Conservation (phyloP, 2,329 filamentous ascomycete species). For the Podosphaera leucotricha region DNA sequence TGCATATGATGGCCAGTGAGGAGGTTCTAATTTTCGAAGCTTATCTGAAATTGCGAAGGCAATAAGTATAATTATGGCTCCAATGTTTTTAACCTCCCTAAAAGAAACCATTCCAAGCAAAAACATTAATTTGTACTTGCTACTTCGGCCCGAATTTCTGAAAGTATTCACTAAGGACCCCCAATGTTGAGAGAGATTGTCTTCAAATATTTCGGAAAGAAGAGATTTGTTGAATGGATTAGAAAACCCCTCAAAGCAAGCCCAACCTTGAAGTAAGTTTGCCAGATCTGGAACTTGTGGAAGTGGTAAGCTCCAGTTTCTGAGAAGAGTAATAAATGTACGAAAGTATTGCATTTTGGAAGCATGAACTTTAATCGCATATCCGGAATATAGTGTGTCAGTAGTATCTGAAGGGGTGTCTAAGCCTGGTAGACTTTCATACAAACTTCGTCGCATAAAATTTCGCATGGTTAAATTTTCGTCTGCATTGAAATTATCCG, state of each 20-base stretch:
- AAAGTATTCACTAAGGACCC: constrained; percentile 21
- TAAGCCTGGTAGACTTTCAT: not conserved
- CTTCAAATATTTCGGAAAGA: constrained; percentile 19
- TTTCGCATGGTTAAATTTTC: constrained; percentile 3
- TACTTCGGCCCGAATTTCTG: constrained; percentile 7
- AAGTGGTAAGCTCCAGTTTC: constrained; percentile 9
- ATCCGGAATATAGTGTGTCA: not conserved
- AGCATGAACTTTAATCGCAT: not conserved
- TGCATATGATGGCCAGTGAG: not conserved
- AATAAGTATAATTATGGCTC: constrained; percentile 20
- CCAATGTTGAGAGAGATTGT: constrained; percentile 20
- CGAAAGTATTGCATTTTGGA: constrained; percentile 4
- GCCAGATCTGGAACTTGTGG: constrained; percentile 10
- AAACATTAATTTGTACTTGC: constrained; percentile 21
- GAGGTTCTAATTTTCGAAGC: constrained; percentile 14
- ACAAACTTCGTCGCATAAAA: not conserved
- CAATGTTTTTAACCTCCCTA: constrained; percentile 17
- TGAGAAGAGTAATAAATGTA: constrained; percentile 12
- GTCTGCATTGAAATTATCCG: not conserved
- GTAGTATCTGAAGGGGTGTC: not conserved
- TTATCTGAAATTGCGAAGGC: constrained; percentile 21
- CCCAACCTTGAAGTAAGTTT: constrained; percentile 14
- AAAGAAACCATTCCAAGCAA: constrained; percentile 23
- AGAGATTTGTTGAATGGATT: constrained; percentile 13
- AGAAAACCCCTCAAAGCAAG: constrained; percentile 19